Base-by-base conservation (phyloP, 768 basidiomycete genomes). In the Hirschioporus abietinus region DNA sequence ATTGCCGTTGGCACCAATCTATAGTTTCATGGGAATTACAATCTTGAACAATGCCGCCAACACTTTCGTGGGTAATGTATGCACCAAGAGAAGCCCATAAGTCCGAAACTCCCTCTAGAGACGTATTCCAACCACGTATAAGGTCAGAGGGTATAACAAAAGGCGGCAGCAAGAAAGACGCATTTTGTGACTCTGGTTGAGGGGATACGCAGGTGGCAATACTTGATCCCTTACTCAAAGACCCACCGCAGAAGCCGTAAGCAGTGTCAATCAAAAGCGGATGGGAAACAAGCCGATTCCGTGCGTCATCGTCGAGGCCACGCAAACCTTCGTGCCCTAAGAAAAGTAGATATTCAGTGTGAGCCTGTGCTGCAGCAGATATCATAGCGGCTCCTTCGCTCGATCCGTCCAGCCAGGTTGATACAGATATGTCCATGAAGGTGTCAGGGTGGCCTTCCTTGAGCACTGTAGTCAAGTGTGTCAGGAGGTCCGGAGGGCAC, bases 131-230 rank as follows among this genome's bases (percentile, higher is more conserved):
- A 17, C 76, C 75, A 75, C 70, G 75, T 60, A 73, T 68, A 35
- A 70, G 71, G 23, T 72, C 64, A 0, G 75, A 67, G 10, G 83
- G 83, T 34, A 84, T 69, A 7, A 88, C 76, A 68, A 91, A 86
- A 1, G 90, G 90, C 18, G 90, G 90, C 1, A 85, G 71, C 1
- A 91, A 76, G 73, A 83, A 86, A 3, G 77, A 72, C 1, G 84
- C 86, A 26, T 80, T 73, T 34, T 78, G 78, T 24, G 76, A 71
- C 8, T 68, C 66, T 0, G 72, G 71, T 9, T 76, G 74, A 6
- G 78, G 72, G n/a, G 68, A 64, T 58, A 81, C 66, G 12, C 42
- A 52, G 12, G 42, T 15, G 42, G 42, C 12, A 52, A 20, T 52
- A 15, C 42, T 20, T 52, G 42, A 52, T 52, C 12, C 42, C 42